phyloP scores from a whole-genome alignment of 768 basidiomycete genomes.

The Lactarius tabidus region DNA sequence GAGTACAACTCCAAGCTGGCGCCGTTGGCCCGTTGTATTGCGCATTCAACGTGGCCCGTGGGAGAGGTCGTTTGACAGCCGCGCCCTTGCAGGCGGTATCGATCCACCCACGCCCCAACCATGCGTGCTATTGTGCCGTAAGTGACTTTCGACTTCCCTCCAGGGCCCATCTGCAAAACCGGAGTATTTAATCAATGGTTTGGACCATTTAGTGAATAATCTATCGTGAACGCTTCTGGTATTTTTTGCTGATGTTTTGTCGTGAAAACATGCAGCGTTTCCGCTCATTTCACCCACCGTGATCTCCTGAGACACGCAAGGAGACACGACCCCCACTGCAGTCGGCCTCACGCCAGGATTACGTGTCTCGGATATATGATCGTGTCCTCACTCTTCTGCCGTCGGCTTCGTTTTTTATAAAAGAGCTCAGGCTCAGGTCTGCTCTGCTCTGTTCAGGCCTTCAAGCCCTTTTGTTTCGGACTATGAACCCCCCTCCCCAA shows the following conservation, averaged over 20 bases:
- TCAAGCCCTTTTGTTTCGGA: too few species aligned
- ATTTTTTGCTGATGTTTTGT: background rate
- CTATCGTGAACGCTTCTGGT: background rate
- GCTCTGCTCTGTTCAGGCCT: slow-evolving; percentile 10
- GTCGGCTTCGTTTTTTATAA: slow-evolving; percentile 12
- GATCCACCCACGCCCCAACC: slow-evolving; percentile 5
- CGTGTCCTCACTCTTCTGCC: slow-evolving; percentile 3
- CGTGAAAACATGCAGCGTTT: slow-evolving; percentile 3
- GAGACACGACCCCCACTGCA: too few species aligned
- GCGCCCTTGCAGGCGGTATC: too few species aligned
- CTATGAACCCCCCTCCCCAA: slow-evolving; percentile 47
- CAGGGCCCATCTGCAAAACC: background rate
- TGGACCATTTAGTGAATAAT: background rate
- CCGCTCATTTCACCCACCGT: background rate
- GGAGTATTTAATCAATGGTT: background rate
- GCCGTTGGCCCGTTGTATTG: too few species aligned
- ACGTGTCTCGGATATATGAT: slow-evolving; percentile 22
- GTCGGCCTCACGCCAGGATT: slow-evolving; percentile 14
- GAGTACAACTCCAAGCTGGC: too few species aligned
- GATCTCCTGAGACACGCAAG: slow-evolving; percentile 15
- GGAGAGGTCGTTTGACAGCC: too few species aligned
- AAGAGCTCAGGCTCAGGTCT: slow-evolving; percentile 4
- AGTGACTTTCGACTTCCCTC: background rate
- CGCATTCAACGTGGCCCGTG: too few species aligned
- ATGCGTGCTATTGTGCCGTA: background rate